Conservation (phyloP, 2,329 filamentous ascomycete species). For the Aspergillus fumigatus region DNA sequence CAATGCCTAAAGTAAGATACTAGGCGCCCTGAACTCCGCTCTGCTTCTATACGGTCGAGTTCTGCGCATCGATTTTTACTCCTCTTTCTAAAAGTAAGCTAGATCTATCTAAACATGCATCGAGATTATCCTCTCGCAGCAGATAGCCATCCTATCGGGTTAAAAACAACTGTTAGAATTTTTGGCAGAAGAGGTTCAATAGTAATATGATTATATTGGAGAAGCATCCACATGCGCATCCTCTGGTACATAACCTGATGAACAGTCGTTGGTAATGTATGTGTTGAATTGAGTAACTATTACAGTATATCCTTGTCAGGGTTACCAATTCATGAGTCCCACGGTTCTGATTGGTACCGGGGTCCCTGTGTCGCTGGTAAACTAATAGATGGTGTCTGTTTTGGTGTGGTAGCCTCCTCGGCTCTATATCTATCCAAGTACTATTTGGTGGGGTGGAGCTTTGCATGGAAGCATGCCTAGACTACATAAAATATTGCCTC, state of each 20-base stretch:
- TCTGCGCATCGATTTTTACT: background rate
- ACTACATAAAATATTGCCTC: conserved; percentile 41
- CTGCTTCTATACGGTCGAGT: background rate
- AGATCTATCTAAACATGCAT: background rate
- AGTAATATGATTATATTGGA: background rate
- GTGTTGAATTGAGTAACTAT: background rate
- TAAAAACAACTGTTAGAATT: background rate
- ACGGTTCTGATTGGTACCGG: background rate
- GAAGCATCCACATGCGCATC: background rate
- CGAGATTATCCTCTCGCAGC: background rate
- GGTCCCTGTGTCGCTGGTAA: background rate
- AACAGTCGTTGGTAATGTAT: background rate
- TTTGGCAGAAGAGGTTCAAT: background rate
- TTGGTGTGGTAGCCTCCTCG: background rate
- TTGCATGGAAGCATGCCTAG: background rate
- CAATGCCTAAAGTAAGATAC: background rate
- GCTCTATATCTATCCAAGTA: background rate
- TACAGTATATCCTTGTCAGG: too few species aligned
- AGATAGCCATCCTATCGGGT: background rate
- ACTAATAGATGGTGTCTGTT: background rate
- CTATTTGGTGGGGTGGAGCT: background rate
- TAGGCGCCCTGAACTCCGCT: background rate
- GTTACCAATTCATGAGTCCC: background rate
- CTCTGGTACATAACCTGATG: background rate
- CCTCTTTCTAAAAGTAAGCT: background rate